phyloP scores from a whole-genome alignment of 371 early-diverging fungal genomes.

The Mortierella sp. region DNA sequence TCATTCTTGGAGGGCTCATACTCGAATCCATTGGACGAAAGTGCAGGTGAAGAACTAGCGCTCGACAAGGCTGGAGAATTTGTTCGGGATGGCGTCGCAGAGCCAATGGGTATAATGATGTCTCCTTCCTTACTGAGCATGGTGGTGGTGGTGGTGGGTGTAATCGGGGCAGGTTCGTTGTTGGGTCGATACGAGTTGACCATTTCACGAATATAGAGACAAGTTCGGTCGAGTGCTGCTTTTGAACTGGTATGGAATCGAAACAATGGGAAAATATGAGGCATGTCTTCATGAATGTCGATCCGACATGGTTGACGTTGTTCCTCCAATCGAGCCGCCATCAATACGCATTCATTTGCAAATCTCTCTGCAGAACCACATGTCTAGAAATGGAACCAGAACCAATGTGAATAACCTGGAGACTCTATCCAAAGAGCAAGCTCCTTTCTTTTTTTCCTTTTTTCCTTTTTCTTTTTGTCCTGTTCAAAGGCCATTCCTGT shows the following conservation, averaged over 20 bases:
- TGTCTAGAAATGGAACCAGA: constrained; percentile 5
- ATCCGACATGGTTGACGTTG: constrained; percentile 39
- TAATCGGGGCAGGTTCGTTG: constrained; percentile 7
- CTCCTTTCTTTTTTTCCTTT: too few species aligned
- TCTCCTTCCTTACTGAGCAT: too few species aligned
- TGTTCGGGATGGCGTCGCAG: too few species aligned
- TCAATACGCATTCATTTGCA: constrained; percentile 30
- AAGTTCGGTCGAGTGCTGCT: constrained; percentile 29
- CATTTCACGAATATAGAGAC: constrained; percentile 21
- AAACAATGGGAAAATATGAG: constrained; percentile 41
- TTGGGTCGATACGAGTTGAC: not conserved
- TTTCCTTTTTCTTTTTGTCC: too few species aligned
- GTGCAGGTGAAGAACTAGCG: too few species aligned
- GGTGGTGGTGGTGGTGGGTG: constrained; percentile 13
- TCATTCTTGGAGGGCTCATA: too few species aligned
- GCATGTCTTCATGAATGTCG: constrained; percentile 47
- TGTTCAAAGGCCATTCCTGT: too few species aligned
- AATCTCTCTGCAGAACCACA: constrained; percentile 49
- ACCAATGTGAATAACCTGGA: not conserved
- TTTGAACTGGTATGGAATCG: constrained; percentile 32
- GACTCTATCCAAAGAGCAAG: too few species aligned
- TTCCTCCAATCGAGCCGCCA: constrained; percentile 36
- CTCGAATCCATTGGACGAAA: too few species aligned
- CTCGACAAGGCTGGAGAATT: too few species aligned
- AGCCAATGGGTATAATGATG: too few species aligned